These are phyloP conservation scores for Chrysanthemum makinoi DNA, from an alignment of 129 eudicot species.

Conservation along the genomic window DNA sequence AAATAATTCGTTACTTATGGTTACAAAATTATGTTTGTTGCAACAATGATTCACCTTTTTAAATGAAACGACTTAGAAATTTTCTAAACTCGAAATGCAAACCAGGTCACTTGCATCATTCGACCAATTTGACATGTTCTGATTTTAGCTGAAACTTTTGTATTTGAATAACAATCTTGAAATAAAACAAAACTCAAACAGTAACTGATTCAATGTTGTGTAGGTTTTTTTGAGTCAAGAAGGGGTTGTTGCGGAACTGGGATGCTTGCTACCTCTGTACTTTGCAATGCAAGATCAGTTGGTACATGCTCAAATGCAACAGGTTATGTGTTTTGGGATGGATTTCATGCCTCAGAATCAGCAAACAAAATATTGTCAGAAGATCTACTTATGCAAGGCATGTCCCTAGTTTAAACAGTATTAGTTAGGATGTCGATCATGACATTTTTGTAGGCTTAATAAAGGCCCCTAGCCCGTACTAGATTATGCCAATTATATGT, in stretches of 20 bases:
- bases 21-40: no score
- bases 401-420: constrained; percentile 31
- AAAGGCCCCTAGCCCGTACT: no score
- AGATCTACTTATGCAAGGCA: constrained; percentile 54
- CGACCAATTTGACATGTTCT: no score
- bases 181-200: background rate
- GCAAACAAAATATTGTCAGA: constrained; percentile 67
- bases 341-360: constrained; percentile 68
- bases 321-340: constrained; percentile 79
- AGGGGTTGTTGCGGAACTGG: constrained; percentile 89
- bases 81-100: no score
- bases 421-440: no score
- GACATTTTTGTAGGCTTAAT: no score
- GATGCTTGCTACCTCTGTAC: constrained; percentile 58
- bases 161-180: background rate
- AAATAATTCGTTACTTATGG: no score
- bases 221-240: constrained; percentile 77
- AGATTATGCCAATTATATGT: no score
- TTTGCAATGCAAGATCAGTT: constrained; percentile 58
- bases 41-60: no score
- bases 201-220: background rate
- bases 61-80: no score
- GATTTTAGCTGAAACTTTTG: no score
- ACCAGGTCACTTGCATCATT: no score
- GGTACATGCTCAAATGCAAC: constrained; percentile 90